These are phyloP conservation scores for Rhizopus microsporus DNA, from an alignment of 371 early-diverging fungal species.

Conservation along the genomic window DNA sequence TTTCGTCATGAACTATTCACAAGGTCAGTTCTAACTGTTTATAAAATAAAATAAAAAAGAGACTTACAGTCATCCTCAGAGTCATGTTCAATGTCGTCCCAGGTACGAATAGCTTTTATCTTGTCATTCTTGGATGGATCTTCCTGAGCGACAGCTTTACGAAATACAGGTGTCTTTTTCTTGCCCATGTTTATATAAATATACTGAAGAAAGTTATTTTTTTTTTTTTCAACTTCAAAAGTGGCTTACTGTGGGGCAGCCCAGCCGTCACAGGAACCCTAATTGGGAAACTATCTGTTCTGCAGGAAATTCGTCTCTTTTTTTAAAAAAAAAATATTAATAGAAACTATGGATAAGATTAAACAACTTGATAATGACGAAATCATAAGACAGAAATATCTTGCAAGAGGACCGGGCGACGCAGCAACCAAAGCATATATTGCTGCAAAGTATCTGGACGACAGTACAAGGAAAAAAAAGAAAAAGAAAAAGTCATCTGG, in stretches of 20 bases:
- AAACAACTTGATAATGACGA: constrained; percentile 32
- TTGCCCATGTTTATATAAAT: constrained; percentile 37
- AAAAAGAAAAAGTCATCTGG: constrained; percentile 36
- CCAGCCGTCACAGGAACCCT: not conserved
- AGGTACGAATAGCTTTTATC: constrained; percentile 67
- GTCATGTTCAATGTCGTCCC: constrained; percentile 82
- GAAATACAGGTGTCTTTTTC: constrained; percentile 45
- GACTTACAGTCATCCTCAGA: constrained; percentile 78
- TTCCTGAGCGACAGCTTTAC: constrained; percentile 19
- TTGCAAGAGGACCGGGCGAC: constrained; percentile 51
- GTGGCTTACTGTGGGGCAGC: not conserved
- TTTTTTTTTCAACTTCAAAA: not conserved
- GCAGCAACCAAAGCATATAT: constrained; percentile 51
- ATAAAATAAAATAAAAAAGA: constrained; percentile 9
- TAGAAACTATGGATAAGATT: constrained; percentile 12
- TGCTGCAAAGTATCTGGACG: constrained; percentile 40
- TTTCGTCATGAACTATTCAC: constrained; percentile 51
- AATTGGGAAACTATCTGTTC: not conserved
- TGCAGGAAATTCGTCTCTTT: not conserved
- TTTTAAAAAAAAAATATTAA: too few relatives aligned
- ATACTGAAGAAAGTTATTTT: not conserved
- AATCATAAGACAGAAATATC: constrained; percentile 36
- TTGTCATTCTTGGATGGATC: constrained; percentile 19
- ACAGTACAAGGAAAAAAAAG: constrained; percentile 45
- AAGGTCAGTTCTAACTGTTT: not conserved